Evolutionary conservation across 2,329 filamentous ascomycete genomes (phyloP).

Genomic region (Trichothecium sympodiale): DNA sequence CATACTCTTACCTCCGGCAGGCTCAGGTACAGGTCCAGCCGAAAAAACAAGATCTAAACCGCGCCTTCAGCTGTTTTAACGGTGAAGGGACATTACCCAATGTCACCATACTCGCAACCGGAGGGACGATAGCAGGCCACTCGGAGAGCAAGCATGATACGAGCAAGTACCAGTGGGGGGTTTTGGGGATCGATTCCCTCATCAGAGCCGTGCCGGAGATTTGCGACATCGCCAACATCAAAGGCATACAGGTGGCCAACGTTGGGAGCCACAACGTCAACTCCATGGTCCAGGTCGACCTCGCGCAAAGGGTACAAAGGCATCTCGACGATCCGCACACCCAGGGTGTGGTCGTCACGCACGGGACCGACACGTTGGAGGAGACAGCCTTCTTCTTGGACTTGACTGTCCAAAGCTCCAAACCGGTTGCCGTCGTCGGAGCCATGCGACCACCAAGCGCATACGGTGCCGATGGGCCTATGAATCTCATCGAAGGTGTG

Average conservation of each 20-base stretch:
- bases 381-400: conserved; percentile 55
- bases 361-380: conserved; percentile 55
- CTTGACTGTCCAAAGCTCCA: conserved; percentile 41
- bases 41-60: too few species aligned
- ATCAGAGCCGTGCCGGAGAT: conserved; percentile 44
- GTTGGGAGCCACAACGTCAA: conserved; percentile 37
- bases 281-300: conserved; percentile 31
- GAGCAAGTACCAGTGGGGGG: conserved; percentile 28
- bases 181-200: conserved; percentile 36
- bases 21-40: too few species aligned
- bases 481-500: conserved; percentile 50
- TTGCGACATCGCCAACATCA: conserved; percentile 41
- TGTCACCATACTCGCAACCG: conserved; percentile 45
- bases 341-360: conserved; percentile 46
- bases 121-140: conserved; percentile 48
- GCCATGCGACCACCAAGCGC: conserved; percentile 54
- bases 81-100: conserved; percentile 33
- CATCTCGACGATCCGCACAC: conserved; percentile 31
- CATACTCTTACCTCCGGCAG: too few species aligned
- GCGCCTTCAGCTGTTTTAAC: conserved; percentile 18
- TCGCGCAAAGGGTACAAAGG: conserved; percentile 35
- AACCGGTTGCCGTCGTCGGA: conserved; percentile 49
- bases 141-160: conserved; percentile 34
- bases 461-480: conserved; percentile 50
- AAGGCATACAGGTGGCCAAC: conserved; percentile 39